Evolutionary conservation across 345 rosid genomes (phyloP).

Genomic region (Reutealis trisperma): DNA sequence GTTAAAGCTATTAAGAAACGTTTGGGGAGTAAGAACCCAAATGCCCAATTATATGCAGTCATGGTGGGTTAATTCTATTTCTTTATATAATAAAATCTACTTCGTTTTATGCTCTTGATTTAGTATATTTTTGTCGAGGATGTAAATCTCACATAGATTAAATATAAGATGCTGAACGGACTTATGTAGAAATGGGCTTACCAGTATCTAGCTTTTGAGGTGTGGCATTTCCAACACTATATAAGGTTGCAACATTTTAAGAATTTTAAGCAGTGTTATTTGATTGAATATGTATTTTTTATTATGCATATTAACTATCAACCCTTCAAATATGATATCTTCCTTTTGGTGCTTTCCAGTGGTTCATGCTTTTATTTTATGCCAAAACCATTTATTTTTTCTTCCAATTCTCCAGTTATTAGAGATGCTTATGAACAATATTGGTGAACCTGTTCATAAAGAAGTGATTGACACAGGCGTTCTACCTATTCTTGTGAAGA

Average conservation of each 20-base stretch:
- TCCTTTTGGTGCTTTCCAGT: neutral
- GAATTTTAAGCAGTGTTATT: neutral
- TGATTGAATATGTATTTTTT: neutral
- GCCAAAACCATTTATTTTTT: neutral
- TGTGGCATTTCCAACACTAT: no score
- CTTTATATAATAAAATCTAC: neutral
- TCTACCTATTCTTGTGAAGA: constrained; percentile 81
- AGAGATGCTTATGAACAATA: constrained; percentile 96
- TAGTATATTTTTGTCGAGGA: no score
- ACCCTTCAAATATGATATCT: neutral
- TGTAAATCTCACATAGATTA: no score
- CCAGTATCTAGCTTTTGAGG: no score
- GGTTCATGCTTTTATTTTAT: constrained; percentile 3
- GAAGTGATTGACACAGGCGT: constrained; percentile 75
- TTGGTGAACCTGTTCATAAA: constrained; percentile 74
- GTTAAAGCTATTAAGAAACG: constrained; percentile 90
- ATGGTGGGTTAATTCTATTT: constrained; percentile 50
- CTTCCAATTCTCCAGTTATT: constrained; percentile 54
- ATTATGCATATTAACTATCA: neutral
- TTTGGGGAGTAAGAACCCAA: constrained; percentile 66
- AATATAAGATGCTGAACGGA: no score
- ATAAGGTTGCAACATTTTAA: no score
- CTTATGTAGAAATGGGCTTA: no score
- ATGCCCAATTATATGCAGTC: constrained; percentile 71
- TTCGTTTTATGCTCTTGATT: neutral